These are phyloP conservation scores for Theobroma grandiflorum DNA, from an alignment of 441 rosid species.

Conservation along the genomic window DNA sequence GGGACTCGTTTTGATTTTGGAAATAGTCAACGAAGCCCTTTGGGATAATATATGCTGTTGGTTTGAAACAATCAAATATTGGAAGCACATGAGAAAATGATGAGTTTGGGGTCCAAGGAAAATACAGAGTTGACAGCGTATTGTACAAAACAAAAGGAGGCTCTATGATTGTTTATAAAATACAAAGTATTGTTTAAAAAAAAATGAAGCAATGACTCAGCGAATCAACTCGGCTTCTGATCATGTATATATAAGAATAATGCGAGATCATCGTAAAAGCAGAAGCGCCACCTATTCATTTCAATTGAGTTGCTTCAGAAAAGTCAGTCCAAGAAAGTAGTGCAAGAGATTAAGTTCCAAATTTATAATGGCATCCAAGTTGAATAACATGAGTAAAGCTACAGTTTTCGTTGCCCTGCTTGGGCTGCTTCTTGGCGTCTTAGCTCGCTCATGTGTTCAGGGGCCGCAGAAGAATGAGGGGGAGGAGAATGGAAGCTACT, in stretches of 20 bases:
- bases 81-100: not conserved
- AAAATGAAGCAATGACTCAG: not conserved
- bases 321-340: not conserved
- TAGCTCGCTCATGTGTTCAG: not conserved
- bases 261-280: not conserved
- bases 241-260: not conserved
- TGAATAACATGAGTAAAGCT: not conserved
- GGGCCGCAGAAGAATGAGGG: not conserved
- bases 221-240: not conserved
- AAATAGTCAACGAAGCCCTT: not conserved
- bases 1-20: not conserved
- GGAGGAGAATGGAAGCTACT: not conserved
- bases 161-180: constrained; percentile 3
- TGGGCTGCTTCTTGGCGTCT: constrained; percentile 2
- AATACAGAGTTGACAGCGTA: not conserved
- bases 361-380: constrained; percentile 17
- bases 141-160: not conserved
- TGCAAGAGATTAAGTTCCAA: not conserved
- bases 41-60: not conserved
- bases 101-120: constrained; percentile 3
- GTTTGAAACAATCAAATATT: not conserved
- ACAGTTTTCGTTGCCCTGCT: not conserved
- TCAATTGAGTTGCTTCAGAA: not conserved
- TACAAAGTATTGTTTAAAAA: not conserved
- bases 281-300: not conserved